Conservation (phyloP, 2,329 filamentous ascomycete species). For the Cryphonectria nitschkei region DNA sequence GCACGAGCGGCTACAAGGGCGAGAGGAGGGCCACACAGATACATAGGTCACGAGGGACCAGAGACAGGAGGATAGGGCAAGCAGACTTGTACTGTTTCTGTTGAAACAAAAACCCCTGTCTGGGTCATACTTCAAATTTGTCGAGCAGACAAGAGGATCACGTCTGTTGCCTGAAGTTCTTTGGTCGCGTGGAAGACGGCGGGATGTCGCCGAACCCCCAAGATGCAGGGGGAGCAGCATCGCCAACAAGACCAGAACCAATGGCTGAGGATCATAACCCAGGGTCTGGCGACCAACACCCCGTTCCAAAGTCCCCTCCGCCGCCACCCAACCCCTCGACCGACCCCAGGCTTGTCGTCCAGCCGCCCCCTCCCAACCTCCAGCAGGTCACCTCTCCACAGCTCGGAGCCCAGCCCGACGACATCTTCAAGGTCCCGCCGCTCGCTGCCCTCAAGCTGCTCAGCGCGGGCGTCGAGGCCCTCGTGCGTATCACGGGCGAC, state of each 20-base stretch:
- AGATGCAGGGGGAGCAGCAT: constrained; percentile 15
- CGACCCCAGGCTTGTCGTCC: constrained; percentile 40
- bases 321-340: constrained; percentile 43
- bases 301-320: constrained; percentile 40
- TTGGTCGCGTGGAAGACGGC: constrained; percentile 5
- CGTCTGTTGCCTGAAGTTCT: not conserved
- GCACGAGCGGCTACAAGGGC: not conserved
- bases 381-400: constrained; percentile 35
- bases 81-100: not conserved
- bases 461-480: constrained; percentile 69
- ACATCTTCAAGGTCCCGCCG: constrained; percentile 74
- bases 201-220: constrained; percentile 29
- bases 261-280: not conserved
- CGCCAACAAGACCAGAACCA: constrained; percentile 7
- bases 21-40: not conserved
- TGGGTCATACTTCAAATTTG: not conserved
- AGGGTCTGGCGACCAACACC: constrained; percentile 31
- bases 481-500: constrained; percentile 76
- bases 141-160: not conserved
- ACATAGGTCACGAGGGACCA: not conserved
- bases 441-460: constrained; percentile 79
- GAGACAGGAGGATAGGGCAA: not conserved
- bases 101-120: not conserved
- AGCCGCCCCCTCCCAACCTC: constrained; percentile 31
- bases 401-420: constrained; percentile 50